phyloP scores from a whole-genome alignment of 345 rosid species.

The Erodium maritimum region DNA sequence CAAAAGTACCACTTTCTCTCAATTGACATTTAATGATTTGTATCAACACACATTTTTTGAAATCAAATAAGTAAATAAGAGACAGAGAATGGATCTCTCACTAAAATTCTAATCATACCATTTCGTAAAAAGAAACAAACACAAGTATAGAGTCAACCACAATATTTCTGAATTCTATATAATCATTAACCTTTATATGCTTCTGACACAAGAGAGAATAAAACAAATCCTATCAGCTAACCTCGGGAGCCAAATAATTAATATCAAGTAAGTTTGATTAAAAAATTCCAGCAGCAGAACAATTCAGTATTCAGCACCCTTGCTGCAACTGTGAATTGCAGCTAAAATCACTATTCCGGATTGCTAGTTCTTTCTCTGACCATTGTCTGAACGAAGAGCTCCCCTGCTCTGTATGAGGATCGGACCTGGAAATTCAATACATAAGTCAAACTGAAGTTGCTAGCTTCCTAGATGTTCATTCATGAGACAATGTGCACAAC shows the following conservation, averaged over 20 bases:
- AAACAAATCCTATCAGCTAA: neutral
- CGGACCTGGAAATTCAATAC: conserved; percentile 45
- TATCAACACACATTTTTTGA: too few relatives aligned
- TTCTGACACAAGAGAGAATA: neutral
- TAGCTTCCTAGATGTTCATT: neutral
- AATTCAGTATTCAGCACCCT: too few relatives aligned
- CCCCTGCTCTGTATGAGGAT: conserved; percentile 92
- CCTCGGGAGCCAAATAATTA: neutral
- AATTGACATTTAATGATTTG: too few relatives aligned
- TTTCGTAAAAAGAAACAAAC: neutral
- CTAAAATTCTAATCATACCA: neutral
- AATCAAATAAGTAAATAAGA: neutral
- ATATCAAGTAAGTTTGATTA: neutral
- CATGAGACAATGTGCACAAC: neutral
- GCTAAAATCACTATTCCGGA: neutral
- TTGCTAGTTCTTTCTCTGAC: conserved; percentile 50
- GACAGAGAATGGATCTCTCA: neutral
- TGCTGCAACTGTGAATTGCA: too few relatives aligned
- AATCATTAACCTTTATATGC: too few relatives aligned
- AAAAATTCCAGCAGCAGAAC: neutral
- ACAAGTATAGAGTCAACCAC: too few relatives aligned
- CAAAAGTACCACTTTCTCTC: too few relatives aligned
- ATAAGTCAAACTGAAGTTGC: neutral
- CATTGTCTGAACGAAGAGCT: conserved; percentile 89
- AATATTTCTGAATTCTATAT: too few relatives aligned